These are phyloP conservation scores for Zasmidium citrigriseum DNA, from an alignment of 2,329 filamentous ascomycete species.

Conservation along the genomic window DNA sequence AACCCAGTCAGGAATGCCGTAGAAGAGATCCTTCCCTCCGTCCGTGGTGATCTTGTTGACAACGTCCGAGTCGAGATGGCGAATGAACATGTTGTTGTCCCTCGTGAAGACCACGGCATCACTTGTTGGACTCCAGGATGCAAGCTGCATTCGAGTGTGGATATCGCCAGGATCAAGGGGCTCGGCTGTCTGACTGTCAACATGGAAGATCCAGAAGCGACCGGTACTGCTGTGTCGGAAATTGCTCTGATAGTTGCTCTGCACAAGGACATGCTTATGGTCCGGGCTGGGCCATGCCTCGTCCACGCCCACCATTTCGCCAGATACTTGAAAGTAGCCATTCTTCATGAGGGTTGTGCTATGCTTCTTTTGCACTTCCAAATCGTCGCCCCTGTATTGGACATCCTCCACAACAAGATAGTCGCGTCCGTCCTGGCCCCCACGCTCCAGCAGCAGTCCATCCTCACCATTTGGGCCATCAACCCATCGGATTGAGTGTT, in stretches of 20 bases:
- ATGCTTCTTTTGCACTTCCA: slow-evolving; percentile 46
- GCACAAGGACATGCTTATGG: slow-evolving; percentile 82
- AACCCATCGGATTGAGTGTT: slow-evolving; percentile 75
- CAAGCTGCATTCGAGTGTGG: slow-evolving; percentile 72
- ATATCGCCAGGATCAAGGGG: slow-evolving; percentile 72
- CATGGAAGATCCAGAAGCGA: slow-evolving; percentile 89
- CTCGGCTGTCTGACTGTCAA: slow-evolving; percentile 73
- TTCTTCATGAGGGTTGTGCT: slow-evolving; percentile 76
- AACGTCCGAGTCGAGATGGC: slow-evolving; percentile 61
- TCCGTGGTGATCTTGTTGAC: slow-evolving; percentile 79
- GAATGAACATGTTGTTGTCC: slow-evolving; percentile 86
- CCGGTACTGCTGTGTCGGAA: slow-evolving; percentile 91
- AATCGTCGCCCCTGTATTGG: slow-evolving; percentile 53
- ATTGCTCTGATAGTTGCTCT: slow-evolving; percentile 70
- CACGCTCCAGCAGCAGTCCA: slow-evolving; percentile 77
- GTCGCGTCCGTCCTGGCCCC: slow-evolving; percentile 60
- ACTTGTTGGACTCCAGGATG: slow-evolving; percentile 84
- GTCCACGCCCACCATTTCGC: slow-evolving; percentile 56
- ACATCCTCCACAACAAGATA: slow-evolving; percentile 89
- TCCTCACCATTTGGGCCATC: slow-evolving; percentile 74
- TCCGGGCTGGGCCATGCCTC: slow-evolving; percentile 76
- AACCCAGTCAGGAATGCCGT: slow-evolving; percentile 96
- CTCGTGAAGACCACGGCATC: slow-evolving; percentile 87
- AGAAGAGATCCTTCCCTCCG: slow-evolving; percentile 85
- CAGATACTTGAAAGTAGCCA: slow-evolving; percentile 61